Evolutionary conservation across 2,329 filamentous ascomycete genomes (phyloP).

Genomic region (Colletotrichum acutatum): DNA sequence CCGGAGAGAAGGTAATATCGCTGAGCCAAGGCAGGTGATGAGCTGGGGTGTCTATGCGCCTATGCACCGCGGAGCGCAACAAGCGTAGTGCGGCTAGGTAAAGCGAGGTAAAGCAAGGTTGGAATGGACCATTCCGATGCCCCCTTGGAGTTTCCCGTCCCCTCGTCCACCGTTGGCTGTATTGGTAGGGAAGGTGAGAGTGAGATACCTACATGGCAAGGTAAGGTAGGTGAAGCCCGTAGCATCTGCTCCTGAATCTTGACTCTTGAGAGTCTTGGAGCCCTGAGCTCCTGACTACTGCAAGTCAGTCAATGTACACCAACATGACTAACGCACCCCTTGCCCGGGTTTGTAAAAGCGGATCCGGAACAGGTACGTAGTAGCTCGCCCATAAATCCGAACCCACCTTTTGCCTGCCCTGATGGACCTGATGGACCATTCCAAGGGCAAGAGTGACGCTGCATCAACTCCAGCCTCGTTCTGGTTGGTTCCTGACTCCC

Average conservation of each 20-base stretch:
- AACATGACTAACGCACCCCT: conserved; percentile 22
- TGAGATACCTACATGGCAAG: too few species aligned
- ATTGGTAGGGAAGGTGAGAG: background rate
- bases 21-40: background rate
- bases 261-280: background rate
- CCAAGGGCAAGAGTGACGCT: conserved; percentile 8
- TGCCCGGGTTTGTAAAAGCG: background rate
- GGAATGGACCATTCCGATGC: background rate
- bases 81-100: background rate
- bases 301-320: background rate
- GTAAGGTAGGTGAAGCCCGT: background rate
- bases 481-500: conserved; percentile 23
- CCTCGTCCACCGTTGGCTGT: background rate
- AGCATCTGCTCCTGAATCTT: background rate
- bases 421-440: background rate
- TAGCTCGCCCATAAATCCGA: background rate
- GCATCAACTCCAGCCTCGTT: background rate
- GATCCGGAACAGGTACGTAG: background rate
- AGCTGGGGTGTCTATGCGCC: background rate
- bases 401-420: conserved; percentile 32
- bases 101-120: background rate
- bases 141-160: background rate
- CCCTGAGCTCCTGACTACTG: conserved; percentile 15
- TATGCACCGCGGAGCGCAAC: background rate
- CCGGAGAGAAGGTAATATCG: background rate